phyloP scores from a whole-genome alignment of 306 rosid genomes.

The Lagenaria siceraria region DNA sequence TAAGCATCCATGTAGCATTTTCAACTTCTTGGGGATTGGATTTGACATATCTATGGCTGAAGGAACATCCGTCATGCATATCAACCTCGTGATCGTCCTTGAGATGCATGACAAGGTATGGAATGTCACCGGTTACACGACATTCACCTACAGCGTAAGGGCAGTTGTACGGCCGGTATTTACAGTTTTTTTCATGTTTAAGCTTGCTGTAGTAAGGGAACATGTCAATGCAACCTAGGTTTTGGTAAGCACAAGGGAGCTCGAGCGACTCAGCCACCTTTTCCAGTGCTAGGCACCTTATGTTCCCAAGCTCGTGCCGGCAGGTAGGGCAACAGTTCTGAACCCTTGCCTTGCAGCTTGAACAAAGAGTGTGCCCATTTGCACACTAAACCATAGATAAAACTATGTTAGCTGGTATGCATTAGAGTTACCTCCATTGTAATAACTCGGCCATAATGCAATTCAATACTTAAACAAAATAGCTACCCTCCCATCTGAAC shows the following conservation, averaged over 20 bases:
- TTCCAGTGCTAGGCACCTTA: conserved; percentile 47
- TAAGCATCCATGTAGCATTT: conserved; percentile 49
- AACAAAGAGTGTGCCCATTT: conserved; percentile 49
- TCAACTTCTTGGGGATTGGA: conserved; percentile 42
- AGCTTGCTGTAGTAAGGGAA: conserved; percentile 41
- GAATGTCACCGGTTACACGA: conserved; percentile 37
- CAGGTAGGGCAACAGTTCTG: conserved; percentile 46
- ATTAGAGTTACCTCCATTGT: neutral
- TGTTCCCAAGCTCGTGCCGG: conserved; percentile 45
- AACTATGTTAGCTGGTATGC: neutral
- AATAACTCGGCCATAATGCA: neutral
- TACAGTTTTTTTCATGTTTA: conserved; percentile 42
- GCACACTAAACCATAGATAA: conserved; percentile 29
- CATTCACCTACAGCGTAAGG: conserved; percentile 50
- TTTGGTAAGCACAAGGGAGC: conserved; percentile 36
- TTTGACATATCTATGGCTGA: conserved; percentile 50
- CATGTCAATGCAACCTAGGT: conserved; percentile 34
- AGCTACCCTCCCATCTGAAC: neutral
- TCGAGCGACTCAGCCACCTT: conserved; percentile 45
- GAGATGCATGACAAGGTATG: conserved; percentile 35
- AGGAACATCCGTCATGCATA: conserved; percentile 42
- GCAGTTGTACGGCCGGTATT: conserved; percentile 34
- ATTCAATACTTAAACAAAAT: neutral
- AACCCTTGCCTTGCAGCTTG: conserved; percentile 41
- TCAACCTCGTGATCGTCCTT: conserved; percentile 43